A percentile compares a stretch with the other conserved stretches of the same genome.
Conservation (phyloP, 805 yeast genomes). For the Debaryomyces castellii region DNA sequence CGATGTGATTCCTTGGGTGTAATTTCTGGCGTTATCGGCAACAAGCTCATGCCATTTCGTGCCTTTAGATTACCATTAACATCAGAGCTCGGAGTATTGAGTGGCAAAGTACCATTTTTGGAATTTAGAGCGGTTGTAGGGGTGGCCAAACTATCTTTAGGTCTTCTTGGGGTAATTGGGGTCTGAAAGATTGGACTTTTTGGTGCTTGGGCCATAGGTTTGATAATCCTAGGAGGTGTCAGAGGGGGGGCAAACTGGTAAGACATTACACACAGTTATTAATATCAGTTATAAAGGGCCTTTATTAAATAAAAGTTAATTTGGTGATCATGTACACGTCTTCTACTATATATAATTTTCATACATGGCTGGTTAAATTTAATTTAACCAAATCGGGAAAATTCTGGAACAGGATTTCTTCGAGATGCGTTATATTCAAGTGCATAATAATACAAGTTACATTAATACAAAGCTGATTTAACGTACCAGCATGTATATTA, state of each 20-base stretch:
- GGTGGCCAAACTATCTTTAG: conserved; percentile 4
- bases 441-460: neutral
- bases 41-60: neutral
- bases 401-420: neutral
- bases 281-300: neutral
- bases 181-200: conserved; percentile 6
- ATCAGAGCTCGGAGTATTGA: neutral
- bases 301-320: neutral
- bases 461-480: neutral
- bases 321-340: conserved; percentile 1
- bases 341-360: neutral
- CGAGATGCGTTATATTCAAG: neutral
- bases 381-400: conserved; percentile 4
- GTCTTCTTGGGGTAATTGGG: conserved; percentile 9
- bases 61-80: neutral
- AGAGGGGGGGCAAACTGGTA: conserved; percentile 8
- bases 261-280: conserved; percentile 3
- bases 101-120: neutral
- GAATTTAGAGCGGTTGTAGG: conserved; percentile 2
- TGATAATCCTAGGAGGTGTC: conserved; percentile 12
- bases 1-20: conserved; percentile 33
- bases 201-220: neutral
- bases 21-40: conserved; percentile 30
- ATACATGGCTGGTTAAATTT: conserved; percentile 5
- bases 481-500: too few species aligned